These are phyloP conservation scores for Wickerhamiella lipophila DNA, from an alignment of 805 yeast species.

Conservation along the genomic window DNA sequence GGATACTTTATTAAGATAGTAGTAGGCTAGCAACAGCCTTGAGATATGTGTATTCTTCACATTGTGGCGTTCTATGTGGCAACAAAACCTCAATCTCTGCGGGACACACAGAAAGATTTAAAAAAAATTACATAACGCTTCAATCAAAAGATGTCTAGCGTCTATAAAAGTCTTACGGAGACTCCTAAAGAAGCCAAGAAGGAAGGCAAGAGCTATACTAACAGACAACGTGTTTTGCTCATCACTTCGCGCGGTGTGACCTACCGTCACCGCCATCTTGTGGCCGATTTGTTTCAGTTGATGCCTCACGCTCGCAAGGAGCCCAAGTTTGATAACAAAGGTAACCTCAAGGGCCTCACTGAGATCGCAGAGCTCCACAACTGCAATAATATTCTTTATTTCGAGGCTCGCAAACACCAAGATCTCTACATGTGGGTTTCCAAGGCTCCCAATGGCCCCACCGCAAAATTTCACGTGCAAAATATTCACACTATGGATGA, in stretches of 20 bases:
- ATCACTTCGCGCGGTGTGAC: conserved; percentile 93
- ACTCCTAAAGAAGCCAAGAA: conserved; percentile 24
- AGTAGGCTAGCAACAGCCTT: no score
- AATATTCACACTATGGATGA: conserved; percentile 94
- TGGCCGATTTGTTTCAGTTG: conserved; percentile 61
- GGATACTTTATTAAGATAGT: no score
- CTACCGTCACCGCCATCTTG: conserved; percentile 85
- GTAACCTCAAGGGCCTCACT: conserved; percentile 73
- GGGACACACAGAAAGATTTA: no score
- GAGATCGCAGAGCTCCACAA: conserved; percentile 95
- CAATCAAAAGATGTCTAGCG: conserved; percentile 47
- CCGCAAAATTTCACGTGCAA: conserved; percentile 83
- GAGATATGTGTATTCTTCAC: no score
- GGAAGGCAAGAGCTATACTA: conserved; percentile 43
- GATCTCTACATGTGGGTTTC: conserved; percentile 91
- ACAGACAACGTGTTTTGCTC: conserved; percentile 77
- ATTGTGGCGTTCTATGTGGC: no score
- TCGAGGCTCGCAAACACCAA: conserved; percentile 91
- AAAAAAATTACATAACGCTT: conserved; percentile 9
- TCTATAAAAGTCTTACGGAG: conserved; percentile 54
- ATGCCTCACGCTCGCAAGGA: conserved; percentile 94
- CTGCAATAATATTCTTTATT: conserved; percentile 87
- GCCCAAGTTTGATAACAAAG: conserved; percentile 88
- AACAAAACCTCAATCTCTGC: no score
- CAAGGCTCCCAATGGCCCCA: conserved; percentile 97